A percentile compares a stretch with the other conserved stretches of the same genome.
Evolutionary conservation across 495 filamentous ascomycete genomes (phyloP).

Genomic region (Penicillium canariense): DNA sequence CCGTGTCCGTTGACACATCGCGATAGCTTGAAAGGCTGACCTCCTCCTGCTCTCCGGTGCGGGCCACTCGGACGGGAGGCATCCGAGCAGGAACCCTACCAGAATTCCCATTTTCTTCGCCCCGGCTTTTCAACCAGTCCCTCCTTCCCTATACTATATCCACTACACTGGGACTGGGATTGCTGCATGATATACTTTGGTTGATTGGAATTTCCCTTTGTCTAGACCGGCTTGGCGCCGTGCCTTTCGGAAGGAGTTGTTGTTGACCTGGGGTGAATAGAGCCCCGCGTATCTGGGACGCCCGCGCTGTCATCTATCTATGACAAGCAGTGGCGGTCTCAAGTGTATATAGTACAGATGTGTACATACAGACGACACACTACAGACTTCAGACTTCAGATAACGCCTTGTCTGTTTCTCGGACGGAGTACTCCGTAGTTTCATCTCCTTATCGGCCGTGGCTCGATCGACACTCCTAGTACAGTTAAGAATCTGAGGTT

Average conservation of each 20-base stretch:
- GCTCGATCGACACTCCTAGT: conserved; percentile 5
- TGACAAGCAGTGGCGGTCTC: conserved; percentile 6
- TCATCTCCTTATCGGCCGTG: not conserved
- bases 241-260: not conserved
- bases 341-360: conserved; percentile 2
- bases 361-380: no score
- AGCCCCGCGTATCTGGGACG: not conserved
- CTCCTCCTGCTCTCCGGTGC: not conserved
- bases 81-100: not conserved
- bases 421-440: not conserved
- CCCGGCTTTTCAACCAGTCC: not conserved
- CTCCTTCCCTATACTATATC: not conserved
- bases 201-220: conserved; percentile 1
- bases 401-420: no score
- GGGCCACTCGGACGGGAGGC: not conserved
- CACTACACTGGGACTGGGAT: not conserved
- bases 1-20: no score
- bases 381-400: not conserved
- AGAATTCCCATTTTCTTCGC: not conserved
- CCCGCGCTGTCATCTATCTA: not conserved
- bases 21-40: no score
- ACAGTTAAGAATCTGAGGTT: conserved; percentile 13
- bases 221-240: conserved; percentile 5
- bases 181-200: not conserved
- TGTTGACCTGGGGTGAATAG: not conserved